Percentiles rank a stretch among this genome's conserved stretches.
Conservation (phyloP, 2,329 filamentous ascomycete genomes). For the Neonectria faginata region DNA sequence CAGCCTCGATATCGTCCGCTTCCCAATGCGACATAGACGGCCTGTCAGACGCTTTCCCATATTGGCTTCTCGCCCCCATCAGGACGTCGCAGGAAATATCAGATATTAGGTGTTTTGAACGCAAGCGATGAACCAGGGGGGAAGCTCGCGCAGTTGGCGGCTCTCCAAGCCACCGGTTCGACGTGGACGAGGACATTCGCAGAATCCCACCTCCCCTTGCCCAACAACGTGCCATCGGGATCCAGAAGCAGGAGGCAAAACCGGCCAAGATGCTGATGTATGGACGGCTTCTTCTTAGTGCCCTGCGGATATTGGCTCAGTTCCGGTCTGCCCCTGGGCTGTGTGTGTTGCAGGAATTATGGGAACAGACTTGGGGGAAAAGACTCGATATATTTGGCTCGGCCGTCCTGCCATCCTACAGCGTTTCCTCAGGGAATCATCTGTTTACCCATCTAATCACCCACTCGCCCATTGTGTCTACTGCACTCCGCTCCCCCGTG, state of each 20-base stretch:
- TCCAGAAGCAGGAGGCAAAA: constrained; percentile 15
- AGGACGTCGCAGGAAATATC: not conserved
- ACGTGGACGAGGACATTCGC: not conserved
- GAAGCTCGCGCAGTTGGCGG: not conserved
- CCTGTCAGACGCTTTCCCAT: constrained; percentile 1
- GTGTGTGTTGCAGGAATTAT: constrained; percentile 16
- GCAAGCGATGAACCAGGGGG: not conserved
- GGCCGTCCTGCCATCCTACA: not conserved
- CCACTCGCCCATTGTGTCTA: constrained; percentile 1
- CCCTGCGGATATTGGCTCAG: not conserved
- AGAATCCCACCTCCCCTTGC: constrained; percentile 10
- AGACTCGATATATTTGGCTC: constrained; percentile 16
- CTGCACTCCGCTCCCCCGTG: constrained; percentile 8
- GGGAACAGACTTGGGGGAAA: constrained; percentile 14
- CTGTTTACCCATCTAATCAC: constrained; percentile 18
- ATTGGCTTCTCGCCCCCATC: constrained; percentile 1
- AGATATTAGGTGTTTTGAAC: not conserved
- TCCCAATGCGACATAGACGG: constrained; percentile 17
- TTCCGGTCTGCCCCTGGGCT: not conserved
- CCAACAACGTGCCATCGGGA: constrained; percentile 20
- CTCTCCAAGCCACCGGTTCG: not conserved
- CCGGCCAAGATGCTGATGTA: constrained; percentile 11
- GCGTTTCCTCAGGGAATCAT: constrained; percentile 1
- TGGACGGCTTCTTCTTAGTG: constrained; percentile 8
- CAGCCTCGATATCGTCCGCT: not conserved